phyloP scores from a whole-genome alignment of 2,329 filamentous ascomycete genomes.

The Neofusicoccum kwambonambiense region DNA sequence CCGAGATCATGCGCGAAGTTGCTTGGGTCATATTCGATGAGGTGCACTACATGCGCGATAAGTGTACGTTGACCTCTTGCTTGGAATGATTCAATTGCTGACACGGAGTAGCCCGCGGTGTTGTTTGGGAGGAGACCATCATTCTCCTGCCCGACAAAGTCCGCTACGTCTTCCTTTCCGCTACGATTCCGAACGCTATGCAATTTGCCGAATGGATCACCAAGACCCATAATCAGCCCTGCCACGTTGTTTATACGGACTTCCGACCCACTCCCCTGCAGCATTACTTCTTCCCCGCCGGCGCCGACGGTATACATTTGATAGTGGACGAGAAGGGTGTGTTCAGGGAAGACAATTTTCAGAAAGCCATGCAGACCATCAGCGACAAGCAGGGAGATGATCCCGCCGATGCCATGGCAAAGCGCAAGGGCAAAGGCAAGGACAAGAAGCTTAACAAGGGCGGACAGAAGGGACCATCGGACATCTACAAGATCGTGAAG shows the following conservation, averaged over 20 bases:
- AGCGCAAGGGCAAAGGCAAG: conserved; percentile 82
- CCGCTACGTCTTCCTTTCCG: conserved; percentile 95
- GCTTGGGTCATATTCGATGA: conserved; percentile 99
- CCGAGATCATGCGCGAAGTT: conserved; percentile 99
- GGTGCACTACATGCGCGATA: conserved; percentile 97
- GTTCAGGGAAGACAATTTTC: conserved; percentile 97
- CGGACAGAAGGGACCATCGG: conserved; percentile 64
- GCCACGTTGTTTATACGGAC: conserved; percentile 98
- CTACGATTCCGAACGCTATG: conserved; percentile 97
- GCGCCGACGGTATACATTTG: conserved; percentile 87
- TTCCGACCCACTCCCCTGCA: conserved; percentile 95
- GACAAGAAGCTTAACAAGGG: conserved; percentile 91
- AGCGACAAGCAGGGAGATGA: conserved; percentile 85
- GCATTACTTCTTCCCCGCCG: conserved; percentile 95
- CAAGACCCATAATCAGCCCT: conserved; percentile 95
- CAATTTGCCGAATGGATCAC: conserved; percentile 99
- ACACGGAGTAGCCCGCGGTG: conserved; percentile 63
- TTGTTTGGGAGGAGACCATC: conserved; percentile 99
- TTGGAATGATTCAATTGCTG: not conserved
- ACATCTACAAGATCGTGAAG: conserved; percentile 96
- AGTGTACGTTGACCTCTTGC: conserved; percentile 44
- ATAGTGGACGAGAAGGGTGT: conserved; percentile 96
- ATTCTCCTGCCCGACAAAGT: conserved; percentile 98
- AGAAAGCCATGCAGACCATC: conserved; percentile 88
- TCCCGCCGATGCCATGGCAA: conserved; percentile 73